Evolutionary conservation across 1,284 basidiomycete genomes (phyloP), one percentile per base, ranked within the genome.

Genomic region (Vanrija pseudolonga): DNA sequence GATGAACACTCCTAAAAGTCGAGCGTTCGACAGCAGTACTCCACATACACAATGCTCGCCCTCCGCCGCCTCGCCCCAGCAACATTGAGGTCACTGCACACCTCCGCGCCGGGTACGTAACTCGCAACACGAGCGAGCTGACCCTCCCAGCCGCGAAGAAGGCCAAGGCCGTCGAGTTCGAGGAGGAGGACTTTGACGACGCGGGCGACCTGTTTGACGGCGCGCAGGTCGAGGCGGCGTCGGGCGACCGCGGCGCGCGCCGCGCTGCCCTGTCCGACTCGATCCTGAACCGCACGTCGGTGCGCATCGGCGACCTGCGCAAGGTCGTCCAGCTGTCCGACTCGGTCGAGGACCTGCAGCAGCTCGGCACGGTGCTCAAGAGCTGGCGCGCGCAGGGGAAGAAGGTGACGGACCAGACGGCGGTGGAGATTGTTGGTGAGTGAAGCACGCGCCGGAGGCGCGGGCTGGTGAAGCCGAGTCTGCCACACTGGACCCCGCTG

Each of bases 371-470:
- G 12, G 46, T 61, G 17, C 51, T 61, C 36, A 40, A 44, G 19
- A 45, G 51, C 37, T 61, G 60, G 60, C 55, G 60, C 45, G 42
- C 56, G 28, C 40, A 42, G 19, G 56, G 56, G 1, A 19, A 38
- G 26, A 44, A 41, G 18, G 56, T 61, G 18, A 53, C 56, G 20
- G 46, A 37, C n/a, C 53, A 58, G 53, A 61, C 60, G 15, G 56
- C 56, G 18, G 40, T 41, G 46, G 60, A 58, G 51, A 47, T 61
- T 51, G 56, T 58, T 26, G 60, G 57, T 59, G 53, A 50, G 57
- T 59, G 17, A 18, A 7, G 18, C 3, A 18, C n/a, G n/a, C n/a
- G n/a, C n/a, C n/a, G n/a, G n/a, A n/a, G n/a, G n/a, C n/a, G n/a
- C n/a, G n/a, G n/a, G n/a, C n/a, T n/a, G n/a, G n/a, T n/a, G n/a